A percentile compares a stretch with the other conserved stretches of the same genome.
phyloP scores from a whole-genome alignment of 1,284 basidiomycete species.

The Stereum hirsutum region DNA sequence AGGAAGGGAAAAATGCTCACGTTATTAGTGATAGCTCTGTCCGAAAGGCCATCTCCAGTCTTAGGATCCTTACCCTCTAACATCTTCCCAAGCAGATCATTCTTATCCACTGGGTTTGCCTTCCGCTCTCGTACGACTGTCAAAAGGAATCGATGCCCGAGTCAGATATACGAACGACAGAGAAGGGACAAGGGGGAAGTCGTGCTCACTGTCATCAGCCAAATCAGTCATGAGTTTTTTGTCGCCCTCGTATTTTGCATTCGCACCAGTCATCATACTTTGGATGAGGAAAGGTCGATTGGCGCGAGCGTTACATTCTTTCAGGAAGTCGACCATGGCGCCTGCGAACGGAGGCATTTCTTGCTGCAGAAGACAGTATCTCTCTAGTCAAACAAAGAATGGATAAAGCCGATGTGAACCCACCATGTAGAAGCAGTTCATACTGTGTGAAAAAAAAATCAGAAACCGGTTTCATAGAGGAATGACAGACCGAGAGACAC shows the following conservation, averaged over 20 bases:
- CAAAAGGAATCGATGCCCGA: neutral
- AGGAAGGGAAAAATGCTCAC: neutral
- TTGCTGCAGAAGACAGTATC: neutral
- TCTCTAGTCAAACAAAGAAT: neutral
- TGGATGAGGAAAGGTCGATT: neutral
- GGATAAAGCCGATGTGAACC: neutral
- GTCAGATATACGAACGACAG: no score
- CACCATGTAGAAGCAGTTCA: neutral
- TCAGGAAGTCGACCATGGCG: neutral
- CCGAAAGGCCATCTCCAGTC: neutral
- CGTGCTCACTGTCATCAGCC: neutral
- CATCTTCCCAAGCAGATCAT: neutral
- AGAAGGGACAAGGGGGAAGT: no score
- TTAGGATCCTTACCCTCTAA: neutral
- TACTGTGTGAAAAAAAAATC: neutral
- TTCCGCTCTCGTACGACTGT: neutral
- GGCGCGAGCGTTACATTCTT: neutral
- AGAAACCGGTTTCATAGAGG: neutral
- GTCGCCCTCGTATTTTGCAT: neutral
- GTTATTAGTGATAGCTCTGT: neutral
- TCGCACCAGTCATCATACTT: neutral
- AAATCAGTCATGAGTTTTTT: neutral
- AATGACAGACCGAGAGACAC: neutral
- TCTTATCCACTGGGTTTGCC: neutral
- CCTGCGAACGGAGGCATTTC: neutral